These are phyloP conservation scores for Ampelocalamus luodianensis DNA, from an alignment of 176 grass and related monocot species.

Conservation along the genomic window DNA sequence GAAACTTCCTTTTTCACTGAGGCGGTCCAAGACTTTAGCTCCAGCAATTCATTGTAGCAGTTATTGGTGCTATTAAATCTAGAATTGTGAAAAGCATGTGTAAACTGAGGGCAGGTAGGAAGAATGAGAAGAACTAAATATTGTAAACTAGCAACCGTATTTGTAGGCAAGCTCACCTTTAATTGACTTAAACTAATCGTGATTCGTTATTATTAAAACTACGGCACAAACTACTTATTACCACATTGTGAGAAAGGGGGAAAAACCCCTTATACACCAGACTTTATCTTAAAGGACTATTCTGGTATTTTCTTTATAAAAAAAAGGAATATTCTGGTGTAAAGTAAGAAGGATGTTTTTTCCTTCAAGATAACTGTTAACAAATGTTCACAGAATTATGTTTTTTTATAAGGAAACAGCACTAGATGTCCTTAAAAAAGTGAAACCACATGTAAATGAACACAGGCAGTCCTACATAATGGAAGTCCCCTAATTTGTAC, in stretches of 20 bases:
- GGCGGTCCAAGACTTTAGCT: no score
- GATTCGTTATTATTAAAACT: background rate
- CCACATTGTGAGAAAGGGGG: background rate
- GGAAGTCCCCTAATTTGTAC: background rate
- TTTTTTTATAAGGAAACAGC: background rate
- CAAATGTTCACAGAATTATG: background rate
- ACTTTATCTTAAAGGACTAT: background rate
- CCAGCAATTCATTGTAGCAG: no score
- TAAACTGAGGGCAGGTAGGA: background rate
- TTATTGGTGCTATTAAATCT: background rate
- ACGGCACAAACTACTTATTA: background rate
- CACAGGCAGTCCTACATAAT: background rate
- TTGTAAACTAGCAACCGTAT: background rate
- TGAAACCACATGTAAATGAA: background rate
- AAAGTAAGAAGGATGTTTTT: background rate
- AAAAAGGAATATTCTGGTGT: background rate
- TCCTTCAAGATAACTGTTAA: background rate
- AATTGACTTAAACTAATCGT: conserved; percentile 3
- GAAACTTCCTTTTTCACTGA: no score
- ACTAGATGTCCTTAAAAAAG: background rate
- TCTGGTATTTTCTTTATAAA: no score
- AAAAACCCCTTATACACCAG: background rate
- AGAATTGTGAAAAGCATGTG: background rate
- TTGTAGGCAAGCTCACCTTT: conserved; percentile 12
- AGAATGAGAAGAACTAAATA: background rate